Conservation (phyloP, 805 yeast species). For the Wickerhamiella sergipiensis region DNA sequence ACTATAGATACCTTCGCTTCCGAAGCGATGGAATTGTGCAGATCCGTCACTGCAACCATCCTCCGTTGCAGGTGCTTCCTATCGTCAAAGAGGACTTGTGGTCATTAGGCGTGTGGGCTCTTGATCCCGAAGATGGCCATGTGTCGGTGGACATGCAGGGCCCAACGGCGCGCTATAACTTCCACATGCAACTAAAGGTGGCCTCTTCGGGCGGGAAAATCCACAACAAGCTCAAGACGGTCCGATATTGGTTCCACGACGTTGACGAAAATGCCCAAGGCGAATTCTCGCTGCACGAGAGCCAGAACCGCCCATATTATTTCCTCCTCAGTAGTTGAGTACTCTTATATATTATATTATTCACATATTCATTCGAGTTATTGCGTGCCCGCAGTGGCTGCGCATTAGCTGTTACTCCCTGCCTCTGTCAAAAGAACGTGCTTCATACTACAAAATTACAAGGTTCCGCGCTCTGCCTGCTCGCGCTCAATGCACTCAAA, state of each 20-base stretch:
- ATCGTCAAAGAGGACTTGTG: conserved; percentile 28
- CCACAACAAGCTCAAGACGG: conserved; percentile 66
- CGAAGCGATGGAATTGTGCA: conserved; percentile 65
- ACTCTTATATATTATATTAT: too few relatives aligned
- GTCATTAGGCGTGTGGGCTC: conserved; percentile 29
- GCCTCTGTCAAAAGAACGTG: background rate
- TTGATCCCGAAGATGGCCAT: conserved; percentile 43
- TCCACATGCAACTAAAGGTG: conserved; percentile 50
- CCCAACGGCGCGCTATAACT: conserved; percentile 43
- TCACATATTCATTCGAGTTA: too few relatives aligned
- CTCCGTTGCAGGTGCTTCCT: conserved; percentile 57
- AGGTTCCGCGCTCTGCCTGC: conserved; percentile 56
- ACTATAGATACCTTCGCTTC: conserved; percentile 74
- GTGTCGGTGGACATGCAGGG: conserved; percentile 44
- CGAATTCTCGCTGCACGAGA: conserved; percentile 48
- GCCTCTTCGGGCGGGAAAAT: conserved; percentile 45
- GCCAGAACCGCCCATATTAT: conserved; percentile 34
- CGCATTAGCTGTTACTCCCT: too few relatives aligned
- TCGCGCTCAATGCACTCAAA: conserved; percentile 73
- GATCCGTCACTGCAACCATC: conserved; percentile 54
- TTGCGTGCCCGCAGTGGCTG: too few relatives aligned
- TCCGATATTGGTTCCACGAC: conserved; percentile 42
- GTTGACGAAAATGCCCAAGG: conserved; percentile 41
- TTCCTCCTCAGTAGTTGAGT: background rate
- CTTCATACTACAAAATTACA: conserved; percentile 4